Percentiles rank a stretch among this genome's conserved stretches.
phyloP scores from a whole-genome alignment of 768 basidiomycete genomes.

The Neoboletus magnificus region DNA sequence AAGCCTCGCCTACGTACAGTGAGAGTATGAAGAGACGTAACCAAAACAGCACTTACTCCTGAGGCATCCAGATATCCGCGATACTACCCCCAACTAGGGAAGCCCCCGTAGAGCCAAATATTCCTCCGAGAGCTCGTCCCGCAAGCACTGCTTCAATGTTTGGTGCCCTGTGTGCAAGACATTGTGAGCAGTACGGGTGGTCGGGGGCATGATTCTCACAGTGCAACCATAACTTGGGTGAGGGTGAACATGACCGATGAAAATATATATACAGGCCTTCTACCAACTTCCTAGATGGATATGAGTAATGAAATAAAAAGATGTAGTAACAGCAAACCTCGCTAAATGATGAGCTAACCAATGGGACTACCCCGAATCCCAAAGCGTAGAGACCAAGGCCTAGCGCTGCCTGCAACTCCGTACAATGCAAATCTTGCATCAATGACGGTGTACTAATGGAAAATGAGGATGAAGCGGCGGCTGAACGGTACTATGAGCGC shows the following conservation, averaged over 20 bases:
- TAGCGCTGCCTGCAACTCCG: slow-evolving; percentile 41
- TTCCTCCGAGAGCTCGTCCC: slow-evolving; percentile 58
- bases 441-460: slow-evolving; percentile 55
- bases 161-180: slow-evolving; percentile 27
- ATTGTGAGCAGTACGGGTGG: neutral
- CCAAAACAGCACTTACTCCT: slow-evolving; percentile 44
- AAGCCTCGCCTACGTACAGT: slow-evolving; percentile 53
- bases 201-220: slow-evolving; percentile 18
- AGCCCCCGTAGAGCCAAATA: slow-evolving; percentile 59
- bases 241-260: slow-evolving; percentile 48
- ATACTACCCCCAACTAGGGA: slow-evolving; percentile 69
- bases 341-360: slow-evolving; percentile 63
- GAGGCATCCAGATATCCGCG: slow-evolving; percentile 64
- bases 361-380: slow-evolving; percentile 59
- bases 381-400: slow-evolving; percentile 53
- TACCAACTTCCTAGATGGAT: slow-evolving; percentile 52
- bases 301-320: neutral
- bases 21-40: neutral
- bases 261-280: slow-evolving; percentile 56
- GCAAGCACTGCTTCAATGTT: slow-evolving; percentile 55
- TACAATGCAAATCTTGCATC: slow-evolving; percentile 43
- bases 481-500: slow-evolving; percentile 29
- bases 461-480: slow-evolving; percentile 49
- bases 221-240: slow-evolving; percentile 43
- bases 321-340: slow-evolving; percentile 33